Conservation (phyloP, 176 grass and related monocot species). For the Ananas comosus region DNA sequence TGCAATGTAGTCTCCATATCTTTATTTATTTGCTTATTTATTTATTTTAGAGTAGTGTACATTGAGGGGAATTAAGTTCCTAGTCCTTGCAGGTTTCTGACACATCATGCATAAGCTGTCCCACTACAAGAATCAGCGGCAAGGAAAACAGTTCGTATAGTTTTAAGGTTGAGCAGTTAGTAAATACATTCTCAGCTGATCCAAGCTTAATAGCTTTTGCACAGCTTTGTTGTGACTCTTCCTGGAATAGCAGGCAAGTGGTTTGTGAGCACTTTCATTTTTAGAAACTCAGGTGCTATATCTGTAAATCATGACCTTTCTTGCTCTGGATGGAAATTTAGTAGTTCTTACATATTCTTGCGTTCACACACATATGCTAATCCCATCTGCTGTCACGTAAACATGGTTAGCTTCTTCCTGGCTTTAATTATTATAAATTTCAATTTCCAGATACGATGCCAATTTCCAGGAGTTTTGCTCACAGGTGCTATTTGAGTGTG, state of each 20-base stretch:
- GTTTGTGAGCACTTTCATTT: background rate
- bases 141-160: conserved; percentile 24
- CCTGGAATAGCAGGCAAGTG: conserved; percentile 61
- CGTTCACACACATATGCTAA: too few relatives aligned
- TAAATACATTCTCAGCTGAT: conserved; percentile 87
- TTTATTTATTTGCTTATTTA: background rate
- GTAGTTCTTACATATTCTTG: background rate
- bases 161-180: conserved; percentile 74
- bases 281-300: background rate
- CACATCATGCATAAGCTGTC: conserved; percentile 19
- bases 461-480: conserved; percentile 89
- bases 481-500: conserved; percentile 90
- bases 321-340: background rate
- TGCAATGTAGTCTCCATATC: background rate
- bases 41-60: background rate
- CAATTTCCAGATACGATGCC: conserved; percentile 52
- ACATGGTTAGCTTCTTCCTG: background rate
- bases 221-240: conserved; percentile 61
- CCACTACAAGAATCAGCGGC: conserved; percentile 19
- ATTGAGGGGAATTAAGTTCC: background rate
- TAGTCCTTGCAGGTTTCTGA: conserved; percentile 51
- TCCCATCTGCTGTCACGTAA: background rate
- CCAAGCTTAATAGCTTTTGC: conserved; percentile 95
- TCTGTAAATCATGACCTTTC: background rate
- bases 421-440: conserved; percentile 9